phyloP scores from a whole-genome alignment of 495 filamentous ascomycete species.

The Neurospora hispaniola region DNA sequence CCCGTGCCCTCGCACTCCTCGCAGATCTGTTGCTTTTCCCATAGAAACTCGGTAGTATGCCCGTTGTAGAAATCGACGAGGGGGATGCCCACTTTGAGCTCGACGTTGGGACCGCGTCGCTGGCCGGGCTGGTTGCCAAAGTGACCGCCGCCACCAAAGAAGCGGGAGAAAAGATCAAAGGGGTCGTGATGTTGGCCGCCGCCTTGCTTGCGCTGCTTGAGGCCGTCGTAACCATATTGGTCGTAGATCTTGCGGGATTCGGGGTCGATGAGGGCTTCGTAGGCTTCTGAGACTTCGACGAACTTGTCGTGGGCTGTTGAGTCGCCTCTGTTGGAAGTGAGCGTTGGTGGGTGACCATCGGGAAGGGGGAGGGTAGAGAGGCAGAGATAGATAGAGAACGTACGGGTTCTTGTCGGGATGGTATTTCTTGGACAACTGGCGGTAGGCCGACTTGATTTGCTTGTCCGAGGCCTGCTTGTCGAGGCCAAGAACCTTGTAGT shows the following conservation, averaged over 20 bases:
- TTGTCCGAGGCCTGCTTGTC: conserved; percentile 71
- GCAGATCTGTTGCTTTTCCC: conserved; percentile 94
- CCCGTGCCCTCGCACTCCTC: conserved; percentile 85
- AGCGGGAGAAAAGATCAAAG: conserved; percentile 93
- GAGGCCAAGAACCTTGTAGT: conserved; percentile 84
- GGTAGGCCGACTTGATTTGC: conserved; percentile 95
- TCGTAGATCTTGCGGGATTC: conserved; percentile 89
- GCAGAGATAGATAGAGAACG: conserved; percentile 21
- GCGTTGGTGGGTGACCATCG: background rate
- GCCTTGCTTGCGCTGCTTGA: conserved; percentile 65
- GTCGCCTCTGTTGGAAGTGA: conserved; percentile 46
- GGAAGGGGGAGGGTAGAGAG: background rate
- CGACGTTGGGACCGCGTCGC: conserved; percentile 80
- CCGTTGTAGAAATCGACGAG: conserved; percentile 93
- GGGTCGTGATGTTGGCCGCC: conserved; percentile 67
- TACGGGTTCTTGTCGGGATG: conserved; percentile 99
- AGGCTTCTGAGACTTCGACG: conserved; percentile 89
- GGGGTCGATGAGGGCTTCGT: conserved; percentile 78
- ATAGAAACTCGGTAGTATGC: conserved; percentile 66
- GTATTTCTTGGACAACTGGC: conserved; percentile 85
- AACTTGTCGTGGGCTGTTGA: conserved; percentile 80
- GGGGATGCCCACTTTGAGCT: conserved; percentile 73
- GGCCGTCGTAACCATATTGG: conserved; percentile 84
- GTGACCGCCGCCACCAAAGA: conserved; percentile 87
- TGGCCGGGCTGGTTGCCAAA: conserved; percentile 63